Evolutionary conservation across 306 rosid genomes (phyloP), one percentile per base, ranked within the genome.

Genomic region (Prunus mume): DNA sequence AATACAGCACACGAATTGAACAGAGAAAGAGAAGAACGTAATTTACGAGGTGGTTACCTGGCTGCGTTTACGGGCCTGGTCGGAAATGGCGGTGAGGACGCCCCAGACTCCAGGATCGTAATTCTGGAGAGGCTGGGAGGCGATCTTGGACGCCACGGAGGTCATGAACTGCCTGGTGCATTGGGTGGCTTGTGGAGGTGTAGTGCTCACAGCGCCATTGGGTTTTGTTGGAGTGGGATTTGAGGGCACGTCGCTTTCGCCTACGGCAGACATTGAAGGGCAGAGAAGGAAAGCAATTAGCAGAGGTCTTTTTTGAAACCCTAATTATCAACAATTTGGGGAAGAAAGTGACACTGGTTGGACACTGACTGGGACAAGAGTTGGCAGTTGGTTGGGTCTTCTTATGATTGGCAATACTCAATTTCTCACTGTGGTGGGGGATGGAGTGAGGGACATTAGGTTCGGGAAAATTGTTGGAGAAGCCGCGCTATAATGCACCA

Each of bases 1-100:
- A 28, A 62, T 62, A 62, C 3, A 62, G 67, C 41, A 61, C 41
- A 61, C 0, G 14, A 61, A 4, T 5, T 61, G 3, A 61, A 61
- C 27, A n/a, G n/a, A 2, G 57, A 10, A 46, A 24, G 18, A 25
- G 19, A 12, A 14, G 3, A 25, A 60, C 0, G 65, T 5, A 60
- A 60, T 14, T 12, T 34, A 60, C 41, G 41, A 34, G 41, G 15
- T 12, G 10, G 8, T 15, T 56, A 91, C 99, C 92, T 91, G 97
- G 3, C 38, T 86, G 78, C 97, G 89, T 82, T 89, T 92, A 43
- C 99, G 97, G 65, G 97, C 93, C 50, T 83, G 86, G 85, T 47
- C 60, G 85, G 99, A 92, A 47, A 95, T 95, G 71, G 96, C 99
- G 3, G 99, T 95, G 75, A 95, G 95, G 76, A 92, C 96, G 2